Base-by-base conservation (phyloP, 805 yeast genomes). In the Kodamaea nitidulidarum region DNA sequence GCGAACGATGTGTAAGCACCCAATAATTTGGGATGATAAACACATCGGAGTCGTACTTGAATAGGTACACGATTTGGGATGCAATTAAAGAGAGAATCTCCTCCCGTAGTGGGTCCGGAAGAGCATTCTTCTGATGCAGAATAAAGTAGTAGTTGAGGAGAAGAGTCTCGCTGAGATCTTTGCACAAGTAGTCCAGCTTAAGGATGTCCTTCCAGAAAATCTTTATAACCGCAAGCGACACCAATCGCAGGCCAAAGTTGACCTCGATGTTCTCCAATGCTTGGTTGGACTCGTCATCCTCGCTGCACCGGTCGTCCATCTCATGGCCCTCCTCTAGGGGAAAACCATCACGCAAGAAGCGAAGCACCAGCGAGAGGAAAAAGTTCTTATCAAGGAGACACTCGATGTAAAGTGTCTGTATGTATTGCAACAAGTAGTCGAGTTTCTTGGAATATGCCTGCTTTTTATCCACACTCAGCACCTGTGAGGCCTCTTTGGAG, bases 161-260 rank as follows among this genome's bases (percentile, higher is more conserved):
- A 41, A 87, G 61, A 4, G 70, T 65, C 47, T 81, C 88, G 18
- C 84, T 75, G 9, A 84, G 56, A 43, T 78, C 84, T 45, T 84
- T 83, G 17, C 85, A 71, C 15, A 82, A 55, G 46, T 73, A 74
- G 32, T 81, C 86, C 4, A 63, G 54, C 28, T 68, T 64, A 3
- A 80, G 58, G 2, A 87, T 60, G 36, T 81, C 84, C 38, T 66
- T 65, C 96, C 96, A 88, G 50, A 85, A 84, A 16, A 81, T 65
- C 43, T 78, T 73, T 4, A 84, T 55, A 3, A 85, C 62, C 3
- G 84, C 70, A 12, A 68, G 43, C 3, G 61, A 56, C 10, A 60
- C 50, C 24, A 69, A 51, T 28, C 63, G 49, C 40, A 56, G 68
- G 10, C 71, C 72, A 34, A 51, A 58, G 44, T 64, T 60, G 7